A percentile compares a stretch with the other conserved stretches of the same genome.
These are phyloP conservation scores for Hirsutella rhossiliensis DNA, from an alignment of 2,329 filamentous ascomycete genomes.

Conservation along the genomic window DNA sequence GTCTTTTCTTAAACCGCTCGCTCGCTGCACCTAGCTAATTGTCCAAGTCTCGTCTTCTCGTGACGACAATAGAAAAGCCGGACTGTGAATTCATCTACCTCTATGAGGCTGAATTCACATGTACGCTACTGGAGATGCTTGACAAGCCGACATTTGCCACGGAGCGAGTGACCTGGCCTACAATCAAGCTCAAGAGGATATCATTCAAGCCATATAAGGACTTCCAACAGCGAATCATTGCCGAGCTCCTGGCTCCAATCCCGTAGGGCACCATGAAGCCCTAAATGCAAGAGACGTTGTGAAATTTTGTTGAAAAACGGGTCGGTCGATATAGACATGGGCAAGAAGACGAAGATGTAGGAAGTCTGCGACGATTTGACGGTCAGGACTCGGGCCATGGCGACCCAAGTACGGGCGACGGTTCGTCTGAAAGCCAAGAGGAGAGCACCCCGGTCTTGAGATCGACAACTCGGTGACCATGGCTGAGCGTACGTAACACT, in stretches of 20 bases:
- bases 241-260: not conserved
- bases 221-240: not conserved
- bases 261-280: not conserved
- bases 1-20: too few relatives aligned
- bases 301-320: not conserved
- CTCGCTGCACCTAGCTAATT: not conserved
- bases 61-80: not conserved
- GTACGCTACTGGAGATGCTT: not conserved
- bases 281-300: not conserved
- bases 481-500: too few relatives aligned
- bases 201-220: not conserved
- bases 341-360: not conserved
- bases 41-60: not conserved
- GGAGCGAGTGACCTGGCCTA: not conserved
- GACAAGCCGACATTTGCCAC: not conserved
- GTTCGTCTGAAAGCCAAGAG: too few relatives aligned
- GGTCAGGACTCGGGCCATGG: too few relatives aligned
- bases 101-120: not conserved
- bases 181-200: not conserved
- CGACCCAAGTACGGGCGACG: too few relatives aligned
- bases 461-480: too few relatives aligned
- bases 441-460: too few relatives aligned
- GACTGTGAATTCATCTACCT: not conserved
- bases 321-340: not conserved
- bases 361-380: too few relatives aligned